Conservation (phyloP, 2,329 filamentous ascomycete species). For the Ophiosphaerella narmari region DNA sequence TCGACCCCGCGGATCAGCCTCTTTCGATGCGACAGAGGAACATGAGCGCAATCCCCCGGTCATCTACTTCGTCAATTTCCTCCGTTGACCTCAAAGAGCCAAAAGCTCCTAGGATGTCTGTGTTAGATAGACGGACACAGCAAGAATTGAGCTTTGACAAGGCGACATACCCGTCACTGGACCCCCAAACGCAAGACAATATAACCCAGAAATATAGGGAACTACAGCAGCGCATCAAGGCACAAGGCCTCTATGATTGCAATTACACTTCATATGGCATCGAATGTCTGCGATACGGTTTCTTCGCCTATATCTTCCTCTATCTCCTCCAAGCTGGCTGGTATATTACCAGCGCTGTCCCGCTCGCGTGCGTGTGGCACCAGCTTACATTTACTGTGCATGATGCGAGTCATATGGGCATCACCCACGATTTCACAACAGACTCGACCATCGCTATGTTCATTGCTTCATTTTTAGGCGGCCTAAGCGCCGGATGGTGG, state of each 20-base stretch:
- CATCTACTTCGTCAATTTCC: constrained; percentile 66
- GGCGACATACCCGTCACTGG: constrained; percentile 79
- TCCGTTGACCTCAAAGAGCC: constrained; percentile 52
- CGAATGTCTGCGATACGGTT: constrained; percentile 73
- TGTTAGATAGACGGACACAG: constrained; percentile 73
- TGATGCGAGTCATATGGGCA: constrained; percentile 96
- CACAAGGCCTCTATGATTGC: constrained; percentile 80
- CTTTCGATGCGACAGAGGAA: constrained; percentile 44
- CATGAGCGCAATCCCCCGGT: constrained; percentile 41
- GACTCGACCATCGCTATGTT: constrained; percentile 88
- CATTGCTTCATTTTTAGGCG: constrained; percentile 87
- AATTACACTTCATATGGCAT: constrained; percentile 79
- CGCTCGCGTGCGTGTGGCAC: constrained; percentile 87
- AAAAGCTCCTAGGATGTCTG: constrained; percentile 54
- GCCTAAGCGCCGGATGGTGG: constrained; percentile 94
- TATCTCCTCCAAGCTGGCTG: constrained; percentile 49
- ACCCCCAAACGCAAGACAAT: constrained; percentile 71
- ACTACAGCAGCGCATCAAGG: constrained; percentile 71
- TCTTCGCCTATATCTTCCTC: constrained; percentile 68
- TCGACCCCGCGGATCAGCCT: constrained; percentile 57
- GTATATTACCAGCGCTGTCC: constrained; percentile 68
- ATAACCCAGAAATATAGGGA: constrained; percentile 83
- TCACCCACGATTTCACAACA: constrained; percentile 84
- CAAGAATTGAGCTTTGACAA: constrained; percentile 77
- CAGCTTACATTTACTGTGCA: constrained; percentile 93